Evolutionary conservation across 768 basidiomycete species (phyloP).

Genomic region (Leccinum uliginosum): DNA sequence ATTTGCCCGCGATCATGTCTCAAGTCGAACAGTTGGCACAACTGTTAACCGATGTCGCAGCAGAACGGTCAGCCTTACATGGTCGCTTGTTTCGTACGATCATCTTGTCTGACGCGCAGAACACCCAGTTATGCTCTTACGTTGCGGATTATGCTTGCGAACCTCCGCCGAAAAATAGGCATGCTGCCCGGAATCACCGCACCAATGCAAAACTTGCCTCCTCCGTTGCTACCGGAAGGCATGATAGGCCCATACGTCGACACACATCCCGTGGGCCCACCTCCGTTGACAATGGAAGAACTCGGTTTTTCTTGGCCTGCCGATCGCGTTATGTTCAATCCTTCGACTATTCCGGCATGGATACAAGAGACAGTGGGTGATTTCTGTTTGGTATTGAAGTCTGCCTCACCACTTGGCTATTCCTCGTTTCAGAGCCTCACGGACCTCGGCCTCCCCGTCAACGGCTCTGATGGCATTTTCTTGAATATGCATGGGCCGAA

Average conservation of each 20-base stretch:
- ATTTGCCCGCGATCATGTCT: slow-evolving; percentile 66
- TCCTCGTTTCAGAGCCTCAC: slow-evolving; percentile 61
- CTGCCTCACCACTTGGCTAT: not conserved
- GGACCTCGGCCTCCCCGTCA: slow-evolving; percentile 87
- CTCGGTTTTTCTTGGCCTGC: slow-evolving; percentile 73
- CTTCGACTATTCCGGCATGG: slow-evolving; percentile 84
- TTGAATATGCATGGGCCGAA: slow-evolving; percentile 64
- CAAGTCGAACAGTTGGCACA: slow-evolving; percentile 92
- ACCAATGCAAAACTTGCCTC: slow-evolving; percentile 48
- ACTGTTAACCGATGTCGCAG: slow-evolving; percentile 87
- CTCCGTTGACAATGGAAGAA: slow-evolving; percentile 81
- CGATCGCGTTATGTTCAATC: slow-evolving; percentile 64
- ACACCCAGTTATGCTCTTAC: slow-evolving; percentile 77
- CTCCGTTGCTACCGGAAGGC: slow-evolving; percentile 53
- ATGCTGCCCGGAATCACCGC: slow-evolving; percentile 47
- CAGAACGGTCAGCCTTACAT: slow-evolving; percentile 60
- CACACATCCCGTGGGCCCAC: slow-evolving; percentile 45
- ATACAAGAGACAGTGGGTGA: slow-evolving; percentile 78
- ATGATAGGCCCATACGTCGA: slow-evolving; percentile 53
- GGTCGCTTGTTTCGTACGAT: not conserved
- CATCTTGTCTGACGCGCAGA: slow-evolving; percentile 8
- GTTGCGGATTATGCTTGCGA: slow-evolving; percentile 89
- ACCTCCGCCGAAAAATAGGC: slow-evolving; percentile 84
- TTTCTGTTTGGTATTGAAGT: not conserved
- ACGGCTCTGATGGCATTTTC: slow-evolving; percentile 90